These are phyloP conservation scores for Fraxinus sp. DNA, from an alignment of 305 asterid species.

Conservation along the genomic window DNA sequence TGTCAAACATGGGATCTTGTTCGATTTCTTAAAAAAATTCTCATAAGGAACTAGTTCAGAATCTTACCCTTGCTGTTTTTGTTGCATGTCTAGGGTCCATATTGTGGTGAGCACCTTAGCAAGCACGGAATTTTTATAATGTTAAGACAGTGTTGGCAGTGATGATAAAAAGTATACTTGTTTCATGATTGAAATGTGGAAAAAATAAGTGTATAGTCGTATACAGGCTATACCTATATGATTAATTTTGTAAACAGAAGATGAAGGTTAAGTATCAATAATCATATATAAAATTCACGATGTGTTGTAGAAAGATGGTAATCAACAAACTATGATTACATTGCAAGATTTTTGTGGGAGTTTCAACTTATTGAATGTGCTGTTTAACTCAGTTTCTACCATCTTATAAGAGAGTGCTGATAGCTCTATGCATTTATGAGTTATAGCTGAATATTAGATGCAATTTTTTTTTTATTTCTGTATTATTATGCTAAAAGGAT, in stretches of 20 bases:
- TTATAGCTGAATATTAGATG: background rate
- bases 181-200: background rate
- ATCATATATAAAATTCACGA: background rate
- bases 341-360: background rate
- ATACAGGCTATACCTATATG: background rate
- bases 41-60: slow-evolving; percentile 10
- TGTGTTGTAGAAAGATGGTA: background rate
- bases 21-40: background rate
- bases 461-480: background rate
- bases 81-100: slow-evolving; percentile 41
- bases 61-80: slow-evolving; percentile 44
- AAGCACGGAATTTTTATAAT: slow-evolving; percentile 20
- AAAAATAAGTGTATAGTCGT: background rate
- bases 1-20: background rate
- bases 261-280: background rate
- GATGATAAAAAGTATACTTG: background rate
- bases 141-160: slow-evolving; percentile 16
- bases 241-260: background rate
- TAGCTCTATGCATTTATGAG: background rate
- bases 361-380: background rate
- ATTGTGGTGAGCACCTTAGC: slow-evolving; percentile 48
- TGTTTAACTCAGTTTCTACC: background rate
- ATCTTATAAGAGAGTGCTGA: background rate
- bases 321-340: background rate
- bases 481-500: background rate